Evolutionary conservation across 257 asterid species (phyloP), one percentile per base, ranked within the genome.

Genomic region (Prunella vulgaris): DNA sequence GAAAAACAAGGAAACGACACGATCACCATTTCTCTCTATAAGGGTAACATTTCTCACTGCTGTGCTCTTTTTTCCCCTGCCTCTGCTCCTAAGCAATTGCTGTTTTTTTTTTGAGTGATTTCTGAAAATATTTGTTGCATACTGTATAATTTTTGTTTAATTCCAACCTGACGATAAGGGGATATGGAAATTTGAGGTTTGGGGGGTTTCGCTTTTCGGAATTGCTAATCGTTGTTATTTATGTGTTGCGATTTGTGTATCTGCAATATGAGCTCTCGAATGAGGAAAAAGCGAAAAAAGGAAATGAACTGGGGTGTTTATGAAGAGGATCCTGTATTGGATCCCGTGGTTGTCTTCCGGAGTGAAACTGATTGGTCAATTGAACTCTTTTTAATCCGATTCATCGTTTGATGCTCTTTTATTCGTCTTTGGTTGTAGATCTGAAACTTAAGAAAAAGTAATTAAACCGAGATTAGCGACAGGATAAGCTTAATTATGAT

Each of bases 1-100:
- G 92, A 81, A 81, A 86, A 81, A 82, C 88, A 82, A 90, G 87
- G 87, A 81, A 77, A 71, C 91, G 95, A 84, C 96, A 86, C 96
- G 86, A 84, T 65, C 84, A 4, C 80, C 24, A 49, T 58, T 64
- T 67, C 77, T 83, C 82, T 49, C 76, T 65, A 22, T 51, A 74
- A 77, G 88, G 93, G 84, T 88, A 82, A 69, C 66, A 22, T 21
- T 65, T 80, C 64, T 71, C 54, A 25, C 3, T 27, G 1, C 10
- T 42, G 5, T 40, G 15, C 37, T 33, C 22, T 22, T n/a, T n/a
- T 17, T 30, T 69, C 30, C 38, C 67, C 20, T 56, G 33, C 59
- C 64, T 28, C 37, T 5, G 51, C 30, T 6, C 40, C 32, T 25
- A 27, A n/a, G 60, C 35, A 58, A 6, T 17, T 37, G 60, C 37